phyloP scores from a whole-genome alignment of 768 basidiomycete species.

The Boletus huronensis region DNA sequence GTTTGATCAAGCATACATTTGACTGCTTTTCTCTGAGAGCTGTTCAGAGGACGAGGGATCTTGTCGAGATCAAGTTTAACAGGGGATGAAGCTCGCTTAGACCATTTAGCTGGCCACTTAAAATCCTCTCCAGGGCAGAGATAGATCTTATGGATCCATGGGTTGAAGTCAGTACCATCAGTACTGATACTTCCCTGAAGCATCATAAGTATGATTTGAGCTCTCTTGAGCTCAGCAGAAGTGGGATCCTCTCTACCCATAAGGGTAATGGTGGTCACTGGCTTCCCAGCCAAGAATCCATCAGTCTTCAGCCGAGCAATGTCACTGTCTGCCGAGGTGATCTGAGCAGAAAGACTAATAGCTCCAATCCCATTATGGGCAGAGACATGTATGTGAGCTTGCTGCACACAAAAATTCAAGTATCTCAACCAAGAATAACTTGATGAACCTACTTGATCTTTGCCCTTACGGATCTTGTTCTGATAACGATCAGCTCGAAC shows the following conservation, averaged over 20 bases:
- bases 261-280: slow-evolving; percentile 39
- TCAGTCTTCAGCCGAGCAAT: slow-evolving; percentile 21
- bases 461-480: slow-evolving; percentile 29
- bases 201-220: slow-evolving; percentile 27
- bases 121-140: slow-evolving; percentile 26
- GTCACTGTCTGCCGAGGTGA: slow-evolving; percentile 13
- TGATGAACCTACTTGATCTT: slow-evolving; percentile 35
- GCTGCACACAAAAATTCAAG: slow-evolving; percentile 8
- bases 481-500: slow-evolving; percentile 29
- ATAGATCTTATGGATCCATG: slow-evolving; percentile 39
- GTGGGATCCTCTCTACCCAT: slow-evolving; percentile 58
- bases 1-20: slow-evolving; percentile 36
- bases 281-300: slow-evolving; percentile 31
- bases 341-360: slow-evolving; percentile 22
- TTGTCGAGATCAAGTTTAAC: slow-evolving; percentile 14
- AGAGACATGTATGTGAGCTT: slow-evolving; percentile 23
- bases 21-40: slow-evolving; percentile 38
- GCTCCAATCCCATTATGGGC: slow-evolving; percentile 15
- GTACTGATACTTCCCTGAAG: slow-evolving; percentile 34
- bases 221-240: slow-evolving; percentile 48
- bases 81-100: slow-evolving; percentile 14
- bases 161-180: slow-evolving; percentile 29
- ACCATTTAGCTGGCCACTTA: slow-evolving; percentile 38
- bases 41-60: slow-evolving; percentile 34
- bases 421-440: background rate